Evolutionary conservation across 768 basidiomycete genomes (phyloP), one percentile per base, ranked within the genome.

Genomic region (Leccinum boreale): DNA sequence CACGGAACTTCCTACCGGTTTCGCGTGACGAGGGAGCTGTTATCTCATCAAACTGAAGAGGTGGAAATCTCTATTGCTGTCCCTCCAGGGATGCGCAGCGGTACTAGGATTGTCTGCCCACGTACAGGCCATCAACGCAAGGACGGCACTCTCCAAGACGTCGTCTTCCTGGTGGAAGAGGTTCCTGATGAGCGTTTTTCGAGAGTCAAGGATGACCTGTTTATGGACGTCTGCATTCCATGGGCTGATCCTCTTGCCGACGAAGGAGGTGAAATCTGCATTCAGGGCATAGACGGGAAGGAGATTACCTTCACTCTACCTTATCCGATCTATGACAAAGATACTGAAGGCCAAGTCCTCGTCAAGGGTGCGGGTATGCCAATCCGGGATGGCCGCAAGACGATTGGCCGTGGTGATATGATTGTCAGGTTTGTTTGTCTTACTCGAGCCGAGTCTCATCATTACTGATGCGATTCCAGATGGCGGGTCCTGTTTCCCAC

Each of bases 331-430:
- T 68, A 74, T 52, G 80, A 81, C 61, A 77, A 77, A 63, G 73
- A 71, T 4, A 72, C 81, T 54, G 79, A 76, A 52, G 85, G 84
- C 15, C 77, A 79, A 58, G 69, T 78, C 45, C 73, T 78, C 42
- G 73, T 86, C 54, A 75, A 75, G 64, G 85, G 83, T 44, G 84
- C 81, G 53, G 87, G 87, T n/a, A 89, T 89, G 87, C 85, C 85
- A 42, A 74, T 85, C 47, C 73, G 81, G 56, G 76, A 80, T n/a
- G 73, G 78, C 29, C 79, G 82, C 10, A 73, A 75, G 63, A 73
- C 81, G 10, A 68, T 81, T 53, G 84, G 84, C 35, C 78, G 81
- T 63, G 86, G 87, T 17, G 84, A 86, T 65, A 73, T 89, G 65
- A 73, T 87, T 58, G 75, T 89, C 56, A 81, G 79, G 86, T 88